Evolutionary conservation across 1,139 yeast species (phyloP).

Genomic region (Saccharomycopsis hybrid): DNA sequence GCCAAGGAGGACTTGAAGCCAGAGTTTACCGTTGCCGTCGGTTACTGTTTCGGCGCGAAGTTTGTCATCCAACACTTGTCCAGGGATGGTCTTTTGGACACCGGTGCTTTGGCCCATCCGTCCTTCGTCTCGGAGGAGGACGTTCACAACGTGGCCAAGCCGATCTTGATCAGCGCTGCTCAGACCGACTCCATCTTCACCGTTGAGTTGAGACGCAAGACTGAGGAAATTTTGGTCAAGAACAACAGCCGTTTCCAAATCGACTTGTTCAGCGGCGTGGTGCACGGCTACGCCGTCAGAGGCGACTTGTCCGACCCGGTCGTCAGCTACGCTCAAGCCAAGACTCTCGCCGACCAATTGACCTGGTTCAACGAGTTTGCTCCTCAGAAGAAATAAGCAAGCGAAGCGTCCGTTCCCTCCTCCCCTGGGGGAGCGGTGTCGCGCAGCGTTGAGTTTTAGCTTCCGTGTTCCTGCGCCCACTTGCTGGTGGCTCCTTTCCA

Average conservation of each 20-base stretch:
- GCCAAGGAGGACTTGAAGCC: constrained; percentile 36
- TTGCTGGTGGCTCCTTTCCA: too few species aligned
- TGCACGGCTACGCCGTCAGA: constrained; percentile 72
- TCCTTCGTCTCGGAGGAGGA: constrained; percentile 61
- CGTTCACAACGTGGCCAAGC: constrained; percentile 49
- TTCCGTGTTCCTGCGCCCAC: too few species aligned
- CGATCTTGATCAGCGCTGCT: constrained; percentile 65
- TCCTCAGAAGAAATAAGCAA: too few species aligned
- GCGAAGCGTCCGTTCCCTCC: too few species aligned
- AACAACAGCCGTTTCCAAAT: constrained; percentile 48
- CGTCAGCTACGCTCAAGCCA: constrained; percentile 63
- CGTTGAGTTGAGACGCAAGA: constrained; percentile 49
- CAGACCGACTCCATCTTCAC: constrained; percentile 60
- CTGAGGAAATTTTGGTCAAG: constrained; percentile 51
- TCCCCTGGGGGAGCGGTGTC: too few species aligned
- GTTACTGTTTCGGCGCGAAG: constrained; percentile 84
- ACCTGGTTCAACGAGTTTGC: constrained; percentile 39
- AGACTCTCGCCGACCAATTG: constrained; percentile 54
- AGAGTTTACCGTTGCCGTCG: constrained; percentile 52
- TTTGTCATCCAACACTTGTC: constrained; percentile 49
- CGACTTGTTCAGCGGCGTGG: constrained; percentile 51
- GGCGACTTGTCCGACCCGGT: constrained; percentile 59
- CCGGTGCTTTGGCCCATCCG: constrained; percentile 76
- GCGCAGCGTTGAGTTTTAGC: too few species aligned
- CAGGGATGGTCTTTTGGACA: constrained; percentile 41